Conservation (phyloP, 495 filamentous ascomycete species). For the Articulospora tetracladia region DNA sequence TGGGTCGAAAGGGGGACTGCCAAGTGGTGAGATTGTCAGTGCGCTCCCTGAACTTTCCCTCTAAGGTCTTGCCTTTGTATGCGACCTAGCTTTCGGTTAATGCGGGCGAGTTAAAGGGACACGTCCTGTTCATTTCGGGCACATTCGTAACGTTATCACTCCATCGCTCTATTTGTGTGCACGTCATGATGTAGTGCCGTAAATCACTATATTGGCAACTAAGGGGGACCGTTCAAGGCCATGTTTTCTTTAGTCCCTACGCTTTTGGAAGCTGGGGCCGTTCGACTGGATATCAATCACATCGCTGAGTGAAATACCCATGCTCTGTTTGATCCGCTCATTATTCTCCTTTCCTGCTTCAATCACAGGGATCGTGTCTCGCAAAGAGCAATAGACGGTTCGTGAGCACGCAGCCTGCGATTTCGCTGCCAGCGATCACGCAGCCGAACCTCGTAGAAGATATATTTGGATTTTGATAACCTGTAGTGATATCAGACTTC, state of each 20-base stretch:
- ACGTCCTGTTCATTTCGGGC: too few relatives aligned
- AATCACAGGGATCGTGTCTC: conserved; percentile 57
- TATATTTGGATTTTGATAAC: neutral
- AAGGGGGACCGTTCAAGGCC: too few relatives aligned
- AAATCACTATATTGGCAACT: too few relatives aligned
- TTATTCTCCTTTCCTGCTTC: conserved; percentile 44
- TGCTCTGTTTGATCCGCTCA: neutral
- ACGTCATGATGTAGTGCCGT: too few relatives aligned
- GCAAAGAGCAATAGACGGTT: conserved; percentile 48
- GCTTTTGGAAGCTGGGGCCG: too few relatives aligned
- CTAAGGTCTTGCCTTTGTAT: too few relatives aligned
- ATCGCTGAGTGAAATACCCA: neutral
- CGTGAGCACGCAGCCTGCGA: conserved; percentile 80
- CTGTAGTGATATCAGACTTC: too few relatives aligned
- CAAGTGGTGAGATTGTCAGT: neutral
- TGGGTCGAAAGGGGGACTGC: neutral
- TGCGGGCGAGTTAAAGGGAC: too few relatives aligned
- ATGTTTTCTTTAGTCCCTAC: too few relatives aligned
- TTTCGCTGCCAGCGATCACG: conserved; percentile 79
- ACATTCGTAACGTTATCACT: neutral
- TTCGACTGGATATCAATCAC: conserved; percentile 4
- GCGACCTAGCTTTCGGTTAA: too few relatives aligned
- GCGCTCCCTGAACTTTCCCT: neutral
- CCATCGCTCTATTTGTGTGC: too few relatives aligned
- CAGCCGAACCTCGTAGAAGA: conserved; percentile 57